Evolutionary conservation across 345 rosid species (phyloP).

Genomic region (Eucalyptus cloeziana): DNA sequence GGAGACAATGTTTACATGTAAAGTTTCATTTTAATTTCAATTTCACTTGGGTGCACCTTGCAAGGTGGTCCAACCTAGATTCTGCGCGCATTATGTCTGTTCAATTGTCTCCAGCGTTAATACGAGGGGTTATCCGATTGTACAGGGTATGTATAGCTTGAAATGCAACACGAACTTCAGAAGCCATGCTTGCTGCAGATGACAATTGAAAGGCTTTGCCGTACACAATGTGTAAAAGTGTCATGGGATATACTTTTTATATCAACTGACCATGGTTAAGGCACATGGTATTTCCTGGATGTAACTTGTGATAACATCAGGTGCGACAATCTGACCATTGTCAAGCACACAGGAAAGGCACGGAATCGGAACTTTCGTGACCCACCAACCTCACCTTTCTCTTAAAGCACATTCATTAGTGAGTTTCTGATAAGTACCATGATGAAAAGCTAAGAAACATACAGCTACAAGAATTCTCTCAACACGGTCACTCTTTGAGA

Average conservation of each 20-base stretch:
- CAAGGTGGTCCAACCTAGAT: neutral
- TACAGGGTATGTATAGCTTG: neutral
- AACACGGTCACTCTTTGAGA: constrained; percentile 41
- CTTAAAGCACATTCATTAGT: neutral
- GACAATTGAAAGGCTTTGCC: neutral
- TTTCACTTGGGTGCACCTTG: neutral
- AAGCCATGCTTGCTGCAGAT: neutral
- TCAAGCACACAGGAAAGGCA: neutral
- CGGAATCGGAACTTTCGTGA: neutral
- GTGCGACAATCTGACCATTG: neutral
- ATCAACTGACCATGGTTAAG: neutral
- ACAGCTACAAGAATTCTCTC: neutral
- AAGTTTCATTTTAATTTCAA: neutral
- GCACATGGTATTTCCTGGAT: neutral
- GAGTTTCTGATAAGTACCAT: neutral
- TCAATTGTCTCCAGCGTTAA: neutral
- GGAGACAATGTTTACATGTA: neutral
- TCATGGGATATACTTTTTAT: neutral
- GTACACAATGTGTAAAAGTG: neutral
- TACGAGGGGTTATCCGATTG: neutral
- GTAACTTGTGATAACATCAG: neutral
- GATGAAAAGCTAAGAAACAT: neutral
- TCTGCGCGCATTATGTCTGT: neutral
- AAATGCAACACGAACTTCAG: neutral
- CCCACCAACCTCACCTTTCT: neutral